Base-by-base conservation (phyloP, 257 asterid genomes). In the Ligustrum vulgare region DNA sequence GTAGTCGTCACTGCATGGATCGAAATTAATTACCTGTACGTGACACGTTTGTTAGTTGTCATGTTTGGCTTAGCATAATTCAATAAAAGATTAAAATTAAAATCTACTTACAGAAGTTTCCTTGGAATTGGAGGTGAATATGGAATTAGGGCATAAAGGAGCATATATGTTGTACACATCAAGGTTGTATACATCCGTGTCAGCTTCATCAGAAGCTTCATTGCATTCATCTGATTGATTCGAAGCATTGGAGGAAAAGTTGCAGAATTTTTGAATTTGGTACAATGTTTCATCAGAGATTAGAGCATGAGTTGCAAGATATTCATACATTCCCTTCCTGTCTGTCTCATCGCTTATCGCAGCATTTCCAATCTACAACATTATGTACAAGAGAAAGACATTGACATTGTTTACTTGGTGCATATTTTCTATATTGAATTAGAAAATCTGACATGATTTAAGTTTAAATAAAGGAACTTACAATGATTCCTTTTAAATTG, bases 401-500 rank as follows among this genome's bases (percentile, higher is more conserved):
- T 45, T 45, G 56, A 45, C 13, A 13, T 12, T 37, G 9, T 8
- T 37, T 37, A 8, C 8, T 37, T 37, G 41, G 7, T 37, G 41
- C 41, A 7, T 37, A 37, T 37, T 37, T 7, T 37, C 43, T 37
- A 36, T 36, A 10, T 11, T 7, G 43, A 37, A 37, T 39, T 39
- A 39, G 45, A 9, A 39, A 39, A 39, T 39, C 12, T 39, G 2
- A 39, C 45, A 39, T 39, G 8, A 8, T 39, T 39, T 8, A 9
- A 39, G 45, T 39, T 39, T 39, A 39, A 39, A 39, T 45, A 20
- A 13, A 75, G 23, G 41, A 22, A 73, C 91, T 77, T 79, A 92
- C 97, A 77, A 92, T 70, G 71, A 92, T 92, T 51, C 97, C 96
- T 86, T 91, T 92, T 67, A 92, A 92, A 76, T 92, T 89, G 80